phyloP scores from a whole-genome alignment of 1,139 yeast genomes.

The Candida labiduridarum region DNA sequence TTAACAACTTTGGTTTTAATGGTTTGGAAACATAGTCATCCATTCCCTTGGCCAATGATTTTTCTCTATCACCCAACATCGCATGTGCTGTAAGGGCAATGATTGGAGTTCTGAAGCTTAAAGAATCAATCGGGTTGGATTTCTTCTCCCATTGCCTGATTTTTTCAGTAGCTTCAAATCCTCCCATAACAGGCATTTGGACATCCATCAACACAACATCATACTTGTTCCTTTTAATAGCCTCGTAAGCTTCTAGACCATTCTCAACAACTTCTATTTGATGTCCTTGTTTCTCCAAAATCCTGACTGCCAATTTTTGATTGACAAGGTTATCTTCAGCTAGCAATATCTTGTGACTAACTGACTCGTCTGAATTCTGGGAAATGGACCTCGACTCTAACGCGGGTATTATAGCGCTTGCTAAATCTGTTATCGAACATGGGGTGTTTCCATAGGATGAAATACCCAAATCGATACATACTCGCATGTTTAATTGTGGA shows the following conservation, averaged over 20 bases:
- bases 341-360: slow-evolving; percentile 69
- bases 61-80: slow-evolving; percentile 86
- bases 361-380: slow-evolving; percentile 76
- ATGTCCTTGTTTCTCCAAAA: slow-evolving; percentile 82
- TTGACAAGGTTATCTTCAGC: slow-evolving; percentile 89
- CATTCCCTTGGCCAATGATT: slow-evolving; percentile 86
- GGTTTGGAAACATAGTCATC: slow-evolving; percentile 90
- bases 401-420: slow-evolving; percentile 82
- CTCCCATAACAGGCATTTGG: slow-evolving; percentile 96
- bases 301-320: slow-evolving; percentile 83
- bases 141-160: slow-evolving; percentile 88
- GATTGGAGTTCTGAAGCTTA: slow-evolving; percentile 73
- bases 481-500: slow-evolving; percentile 78
- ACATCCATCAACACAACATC: slow-evolving; percentile 92
- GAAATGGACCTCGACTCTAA: slow-evolving; percentile 81
- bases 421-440: slow-evolving; percentile 77
- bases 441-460: slow-evolving; percentile 89
- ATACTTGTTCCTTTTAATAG: slow-evolving; percentile 63
- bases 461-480: slow-evolving; percentile 82
- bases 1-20: slow-evolving; percentile 75
- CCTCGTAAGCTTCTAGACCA: slow-evolving; percentile 81
- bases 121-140: slow-evolving; percentile 69
- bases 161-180: slow-evolving; percentile 85
- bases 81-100: slow-evolving; percentile 92
- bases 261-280: slow-evolving; percentile 82